phyloP scores from a whole-genome alignment of 2,329 filamentous ascomycete species.

The Botrytis sinoallii region DNA sequence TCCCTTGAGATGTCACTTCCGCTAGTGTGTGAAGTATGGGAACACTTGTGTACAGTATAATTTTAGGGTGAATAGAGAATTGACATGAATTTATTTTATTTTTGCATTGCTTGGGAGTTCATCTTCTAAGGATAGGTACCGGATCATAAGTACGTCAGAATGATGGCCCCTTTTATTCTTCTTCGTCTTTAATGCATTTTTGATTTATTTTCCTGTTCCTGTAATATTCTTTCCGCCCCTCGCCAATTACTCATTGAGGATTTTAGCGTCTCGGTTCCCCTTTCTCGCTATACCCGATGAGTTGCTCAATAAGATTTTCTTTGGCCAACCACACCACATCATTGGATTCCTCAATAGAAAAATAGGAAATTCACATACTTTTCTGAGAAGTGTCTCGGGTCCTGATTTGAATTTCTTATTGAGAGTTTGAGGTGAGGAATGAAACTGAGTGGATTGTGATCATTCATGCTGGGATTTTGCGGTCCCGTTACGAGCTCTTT shows the following conservation, averaged over 20 bases:
- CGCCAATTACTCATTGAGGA: slow-evolving; percentile 1
- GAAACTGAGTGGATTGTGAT: not conserved
- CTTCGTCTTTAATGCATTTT: not conserved
- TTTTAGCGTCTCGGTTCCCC: slow-evolving; percentile 16
- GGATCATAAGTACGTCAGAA: rapidly evolving
- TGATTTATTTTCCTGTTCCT: not conserved
- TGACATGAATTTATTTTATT: not conserved
- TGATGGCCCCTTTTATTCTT: not conserved
- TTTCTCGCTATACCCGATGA: slow-evolving; percentile 21
- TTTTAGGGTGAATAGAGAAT: not conserved
- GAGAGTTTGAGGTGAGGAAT: not conserved
- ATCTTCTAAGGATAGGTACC: rapidly evolving
- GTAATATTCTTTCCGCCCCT: not conserved
- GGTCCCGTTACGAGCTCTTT: rapidly evolving
- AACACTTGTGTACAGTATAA: not conserved
- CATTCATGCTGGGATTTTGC: not conserved
- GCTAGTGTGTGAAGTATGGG: not conserved
- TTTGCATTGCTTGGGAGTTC: not conserved
- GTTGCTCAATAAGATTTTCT: slow-evolving; percentile 10
- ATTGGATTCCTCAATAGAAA: not conserved
- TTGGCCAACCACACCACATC: not conserved
- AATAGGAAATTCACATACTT: not conserved
- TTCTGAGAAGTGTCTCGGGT: not conserved
- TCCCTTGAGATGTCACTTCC: not conserved
- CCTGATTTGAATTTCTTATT: slow-evolving; percentile 1